phyloP scores from a whole-genome alignment of 148 eudicot species.

The Amaranthus palmeri region DNA sequence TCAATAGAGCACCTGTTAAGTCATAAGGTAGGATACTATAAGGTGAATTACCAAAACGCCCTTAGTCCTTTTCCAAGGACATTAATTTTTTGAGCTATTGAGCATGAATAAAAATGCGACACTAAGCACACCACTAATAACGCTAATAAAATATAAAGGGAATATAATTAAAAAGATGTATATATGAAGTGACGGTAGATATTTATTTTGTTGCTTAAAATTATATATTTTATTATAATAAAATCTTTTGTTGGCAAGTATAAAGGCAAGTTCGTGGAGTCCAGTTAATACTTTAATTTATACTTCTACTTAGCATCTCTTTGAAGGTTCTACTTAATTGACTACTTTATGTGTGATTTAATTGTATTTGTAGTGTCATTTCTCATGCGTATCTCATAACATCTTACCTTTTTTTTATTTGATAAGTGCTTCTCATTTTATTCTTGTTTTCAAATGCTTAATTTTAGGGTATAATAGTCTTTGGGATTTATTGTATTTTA shows the following conservation, averaged over 20 bases:
- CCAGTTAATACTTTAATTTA: not conserved
- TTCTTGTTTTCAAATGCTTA: not conserved
- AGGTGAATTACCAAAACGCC: not conserved
- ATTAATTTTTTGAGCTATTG: not conserved
- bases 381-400: slow-evolving; percentile 2
- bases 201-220: not conserved
- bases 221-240: not conserved
- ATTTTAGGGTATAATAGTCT: no score
- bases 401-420: not conserved
- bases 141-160: not conserved
- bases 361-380: not conserved
- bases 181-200: slow-evolving; percentile 2
- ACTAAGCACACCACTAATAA: not conserved
- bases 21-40: not conserved
- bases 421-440: slow-evolving; percentile 10
- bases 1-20: no score
- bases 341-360: not conserved
- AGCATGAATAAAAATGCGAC: not conserved
- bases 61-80: not conserved
- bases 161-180: no score
- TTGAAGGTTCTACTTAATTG: slow-evolving; percentile 4
- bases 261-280: slow-evolving; percentile 10
- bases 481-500: no score
- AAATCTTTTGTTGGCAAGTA: slow-evolving; percentile 1
- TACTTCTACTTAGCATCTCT: not conserved